Evolutionary conservation across 2,329 filamentous ascomycete species (phyloP), one percentile per base, ranked within the genome.

Genomic region (Corinectria fuckeliana): DNA sequence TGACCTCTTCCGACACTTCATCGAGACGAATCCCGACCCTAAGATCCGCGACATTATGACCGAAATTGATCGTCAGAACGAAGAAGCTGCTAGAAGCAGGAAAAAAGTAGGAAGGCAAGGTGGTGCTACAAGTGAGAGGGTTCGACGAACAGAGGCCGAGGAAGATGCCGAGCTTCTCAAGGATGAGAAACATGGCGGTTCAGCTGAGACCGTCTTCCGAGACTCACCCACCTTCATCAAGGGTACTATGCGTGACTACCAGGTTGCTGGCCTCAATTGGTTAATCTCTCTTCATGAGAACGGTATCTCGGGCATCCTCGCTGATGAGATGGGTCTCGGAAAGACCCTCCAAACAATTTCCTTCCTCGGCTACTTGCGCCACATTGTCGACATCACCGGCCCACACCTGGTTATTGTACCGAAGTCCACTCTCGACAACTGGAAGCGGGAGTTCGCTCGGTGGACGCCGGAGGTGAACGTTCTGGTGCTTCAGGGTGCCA

Each of bases 391-490:
- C 62, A 98, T 93, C 68, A 92, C 86, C 6, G 95, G 95, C 0
- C 95, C 95, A 5, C 95, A 99, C 78, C 82, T 99, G 41, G 86
- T 99, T 51, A 91, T 87, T 5, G 95, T 99, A 5, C 95, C 95
- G 39, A 99, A 99, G 75, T 98, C 95, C 11, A 99, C 95, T 0
- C 85, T 99, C 6, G 94, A 99, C 79, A 99, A 99, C 77, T 99
- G 95, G 95, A 92, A 93, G 78, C 88, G 95, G 69, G 95, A 99
- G 75, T 98, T 98, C 74, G 85, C 85, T 53, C 91, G 82, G 72
- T 99, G 95, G 95, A 97, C 94, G 1, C 95, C 95, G 0, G 95
- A 98, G 60, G 91, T 98, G 69, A 92, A 97, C 70, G 92, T 98
- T 21, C 80, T 99, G 34, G 92, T 99, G 10, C 84, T 99, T 7